Base-by-base conservation (phyloP, 768 basidiomycete genomes). In the Bullera alba region DNA sequence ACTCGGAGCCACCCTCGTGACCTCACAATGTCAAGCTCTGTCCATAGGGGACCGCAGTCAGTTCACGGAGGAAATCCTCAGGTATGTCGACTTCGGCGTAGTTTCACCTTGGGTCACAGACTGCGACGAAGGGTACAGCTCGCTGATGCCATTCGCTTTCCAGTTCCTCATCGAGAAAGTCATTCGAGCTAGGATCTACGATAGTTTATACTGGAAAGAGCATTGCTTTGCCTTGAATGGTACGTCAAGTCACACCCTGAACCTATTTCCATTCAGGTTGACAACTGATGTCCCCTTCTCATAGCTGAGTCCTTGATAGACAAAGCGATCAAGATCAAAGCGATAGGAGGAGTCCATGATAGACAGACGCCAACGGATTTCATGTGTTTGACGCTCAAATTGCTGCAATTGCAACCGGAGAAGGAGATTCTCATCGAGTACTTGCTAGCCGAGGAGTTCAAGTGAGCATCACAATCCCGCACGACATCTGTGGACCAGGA, bases 361-460 rank as follows among this genome's bases (percentile, higher is more conserved):
- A 96, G 96, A 72, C 88, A 95, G 61, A 81, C 84, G 39, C 95
- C 95, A 0, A 97, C 92, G 2, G 84, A 90, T 67, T 99, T 93
- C 73, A 75, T 97, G 42, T 92, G 86, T 66, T 78, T 99, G 35
- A 80, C 92, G 42, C 77, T 97, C 60, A 99, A 99, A 72, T 79
- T 99, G 44, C 78, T 99, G 37, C 93, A 96, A 74, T 83, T 99
- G 43, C 95, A 97, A 69, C 95, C 95, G 2, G 88, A 96, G 74
- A 93, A 92, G 71, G 95, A 97, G 74, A 96, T 99, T 46, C 70
- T 97, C 44, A 76, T 97, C 1, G 95, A 97, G 68, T 99, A 99
- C 69, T 76, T 99, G 21, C 81, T 83, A 48, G 95, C 90, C 5
- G 95, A 97, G 53, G 95, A 99, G 71, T 99, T 96, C 79, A 99